Percentiles rank a stretch among this genome's conserved stretches.
Conservation (phyloP, 2,329 filamentous ascomycete species). For the Pezicula rhizophila region DNA sequence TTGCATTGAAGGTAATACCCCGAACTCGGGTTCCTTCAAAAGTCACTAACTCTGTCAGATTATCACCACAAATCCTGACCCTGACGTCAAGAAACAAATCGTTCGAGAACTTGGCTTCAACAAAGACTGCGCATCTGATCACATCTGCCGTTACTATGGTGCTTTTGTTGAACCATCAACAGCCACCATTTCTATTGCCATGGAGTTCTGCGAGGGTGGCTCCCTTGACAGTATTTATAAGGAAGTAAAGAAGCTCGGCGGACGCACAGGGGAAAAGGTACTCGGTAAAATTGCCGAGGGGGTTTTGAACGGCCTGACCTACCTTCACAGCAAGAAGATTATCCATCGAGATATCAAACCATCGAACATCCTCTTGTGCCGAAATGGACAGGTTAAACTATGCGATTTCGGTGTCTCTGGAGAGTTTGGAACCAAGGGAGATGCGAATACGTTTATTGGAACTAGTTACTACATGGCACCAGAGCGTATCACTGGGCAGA, state of each 20-base stretch:
- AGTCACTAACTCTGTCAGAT: slow-evolving; percentile 50
- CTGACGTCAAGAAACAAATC: slow-evolving; percentile 97
- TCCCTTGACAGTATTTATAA: slow-evolving; percentile 95
- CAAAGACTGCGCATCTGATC: slow-evolving; percentile 90
- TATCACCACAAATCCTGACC: slow-evolving; percentile 96
- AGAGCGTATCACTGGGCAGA: slow-evolving; percentile 94
- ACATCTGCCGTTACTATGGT: slow-evolving; percentile 96
- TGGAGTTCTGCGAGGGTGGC: slow-evolving; percentile 98
- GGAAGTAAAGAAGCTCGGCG: slow-evolving; percentile 92
- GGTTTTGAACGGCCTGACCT: slow-evolving; percentile 87
- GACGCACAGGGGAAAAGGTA: slow-evolving; percentile 93
- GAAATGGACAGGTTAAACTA: slow-evolving; percentile 89
- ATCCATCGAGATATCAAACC: slow-evolving; percentile 99
- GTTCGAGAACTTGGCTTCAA: slow-evolving; percentile 95
- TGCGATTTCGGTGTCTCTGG: slow-evolving; percentile 98
- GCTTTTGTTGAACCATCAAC: slow-evolving; percentile 95
- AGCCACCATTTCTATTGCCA: slow-evolving; percentile 94
- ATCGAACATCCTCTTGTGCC: slow-evolving; percentile 90
- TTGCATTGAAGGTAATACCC: slow-evolving; percentile 78
- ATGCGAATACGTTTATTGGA: slow-evolving; percentile 97
- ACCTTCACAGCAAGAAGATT: slow-evolving; percentile 91
- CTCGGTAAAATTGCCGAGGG: slow-evolving; percentile 95
- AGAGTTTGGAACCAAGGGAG: slow-evolving; percentile 96
- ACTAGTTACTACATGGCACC: slow-evolving; percentile 99
- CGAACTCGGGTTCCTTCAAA: slow-evolving; percentile 2